Base-by-base conservation (phyloP, 805 yeast species). In the Tetrapisispora fleetii region DNA sequence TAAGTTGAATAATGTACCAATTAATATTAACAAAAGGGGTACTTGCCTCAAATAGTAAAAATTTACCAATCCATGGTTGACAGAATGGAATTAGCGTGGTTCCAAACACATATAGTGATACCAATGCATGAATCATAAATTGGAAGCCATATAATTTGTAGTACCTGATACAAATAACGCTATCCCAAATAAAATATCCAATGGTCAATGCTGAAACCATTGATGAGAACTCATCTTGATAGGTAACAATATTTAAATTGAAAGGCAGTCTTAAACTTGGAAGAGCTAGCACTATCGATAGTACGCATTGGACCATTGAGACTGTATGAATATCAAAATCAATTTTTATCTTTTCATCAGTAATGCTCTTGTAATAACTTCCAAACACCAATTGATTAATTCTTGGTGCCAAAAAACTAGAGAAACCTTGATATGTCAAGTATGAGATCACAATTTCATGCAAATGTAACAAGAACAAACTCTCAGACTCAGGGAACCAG, bases 111-210 rank as follows among this genome's bases (percentile, higher is more conserved):
- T 46, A 46, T 16, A 46, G 37, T 0, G 97, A 88, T 1, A 91
- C 87, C 40, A 78, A 56, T 0, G 91, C 97, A 62, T 91, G 98
- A 52, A 86, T 67, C 49, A 87, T 68, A 65, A 86, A 91, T 38
- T 89, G 88, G 18, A 77, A 46, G 0, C 97, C 97, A 65, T 86
- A 90, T 54, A 84, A 64, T 46, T 74, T 69, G 62, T 70, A 78
- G 68, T 84, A 74, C 46, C 67, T 67, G 14, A 80, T 7, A 61
- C 96, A 88, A 50, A 88, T 81, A 48, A 70, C 66, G 37, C 82
- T 52, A 65, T 91, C 98, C 98, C 98, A 91, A 27, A 86, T 56
- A 61, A 91, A 91, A 69, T 91, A 91, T 2, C 97, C 98, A 8
- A 73, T 62, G 11, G 95, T 82, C 50, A 82, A 59, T 1, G 95